A percentile compares a stretch with the other conserved stretches of the same genome.
These are phyloP conservation scores for Yamadazyma sp. DNA, from an alignment of 1,139 yeast species.

Conservation along the genomic window DNA sequence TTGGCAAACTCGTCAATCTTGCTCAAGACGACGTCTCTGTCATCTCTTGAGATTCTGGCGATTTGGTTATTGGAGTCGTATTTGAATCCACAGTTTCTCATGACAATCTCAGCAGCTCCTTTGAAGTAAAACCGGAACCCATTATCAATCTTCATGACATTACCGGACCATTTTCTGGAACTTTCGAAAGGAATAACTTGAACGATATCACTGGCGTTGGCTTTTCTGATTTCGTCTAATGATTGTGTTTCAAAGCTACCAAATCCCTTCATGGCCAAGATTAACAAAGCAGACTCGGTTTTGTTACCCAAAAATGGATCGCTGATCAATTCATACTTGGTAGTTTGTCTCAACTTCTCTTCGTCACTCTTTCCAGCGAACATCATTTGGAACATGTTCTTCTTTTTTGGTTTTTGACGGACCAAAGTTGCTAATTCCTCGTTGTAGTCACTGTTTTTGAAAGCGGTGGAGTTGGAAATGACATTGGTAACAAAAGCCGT, in stretches of 20 bases:
- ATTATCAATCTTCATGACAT: constrained; percentile 53
- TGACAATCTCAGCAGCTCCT: constrained; percentile 92
- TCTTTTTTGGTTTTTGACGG: constrained; percentile 28
- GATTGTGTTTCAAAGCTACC: constrained; percentile 38
- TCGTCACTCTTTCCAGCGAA: constrained; percentile 16
- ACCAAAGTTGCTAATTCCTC: constrained; percentile 33
- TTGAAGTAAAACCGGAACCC: constrained; percentile 70
- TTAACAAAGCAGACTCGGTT: constrained; percentile 86
- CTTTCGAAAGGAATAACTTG: constrained; percentile 92
- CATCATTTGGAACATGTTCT: constrained; percentile 23
- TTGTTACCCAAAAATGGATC: constrained; percentile 86
- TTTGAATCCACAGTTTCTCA: constrained; percentile 55
- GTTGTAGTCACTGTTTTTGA: constrained; percentile 58
- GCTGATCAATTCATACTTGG: constrained; percentile 21
- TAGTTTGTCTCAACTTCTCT: constrained; percentile 21
- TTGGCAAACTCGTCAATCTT: constrained; percentile 68
- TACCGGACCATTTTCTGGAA: constrained; percentile 88
- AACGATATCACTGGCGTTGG: constrained; percentile 43
- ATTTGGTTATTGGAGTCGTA: constrained; percentile 18
- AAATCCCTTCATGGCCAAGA: constrained; percentile 62
- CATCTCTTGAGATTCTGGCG: constrained; percentile 25
- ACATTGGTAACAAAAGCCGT: constrained; percentile 58
- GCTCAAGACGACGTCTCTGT: constrained; percentile 34
- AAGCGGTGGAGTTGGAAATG: constrained; percentile 82
- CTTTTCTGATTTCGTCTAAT: constrained; percentile 41